Evolutionary conservation across 2,329 filamentous ascomycete species (phyloP).

Genomic region (Clonostachys chloroleuca): DNA sequence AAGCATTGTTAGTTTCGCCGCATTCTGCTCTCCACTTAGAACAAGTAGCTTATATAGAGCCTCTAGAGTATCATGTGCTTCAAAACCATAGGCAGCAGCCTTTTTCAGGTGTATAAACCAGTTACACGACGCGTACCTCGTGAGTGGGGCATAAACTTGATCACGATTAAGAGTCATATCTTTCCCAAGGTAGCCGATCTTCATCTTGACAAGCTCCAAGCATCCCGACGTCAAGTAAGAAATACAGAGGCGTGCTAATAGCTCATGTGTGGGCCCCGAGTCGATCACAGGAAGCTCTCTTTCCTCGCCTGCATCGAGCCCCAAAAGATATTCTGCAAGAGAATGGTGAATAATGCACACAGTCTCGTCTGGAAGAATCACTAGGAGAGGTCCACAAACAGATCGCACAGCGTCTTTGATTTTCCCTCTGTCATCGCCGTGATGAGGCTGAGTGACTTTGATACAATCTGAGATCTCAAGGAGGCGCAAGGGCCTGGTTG

Average conservation of each 20-base stretch:
- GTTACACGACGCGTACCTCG: background rate
- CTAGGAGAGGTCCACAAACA: constrained; percentile 35
- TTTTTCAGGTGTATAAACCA: background rate
- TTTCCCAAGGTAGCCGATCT: no score
- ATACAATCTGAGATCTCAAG: constrained; percentile 31
- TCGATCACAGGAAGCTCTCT: background rate
- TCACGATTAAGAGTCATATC: no score
- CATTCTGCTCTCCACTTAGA: no score
- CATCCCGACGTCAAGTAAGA: background rate
- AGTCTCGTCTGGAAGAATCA: constrained; percentile 37
- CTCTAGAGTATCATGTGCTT: no score
- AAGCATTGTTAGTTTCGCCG: no score
- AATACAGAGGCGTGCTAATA: background rate
- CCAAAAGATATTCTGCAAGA: constrained; percentile 37
- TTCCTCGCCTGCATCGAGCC: background rate
- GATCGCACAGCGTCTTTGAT: constrained; percentile 29
- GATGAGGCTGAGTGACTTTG: constrained; percentile 1
- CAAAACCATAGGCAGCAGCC: background rate
- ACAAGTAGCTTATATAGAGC: no score
- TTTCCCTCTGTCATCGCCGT: constrained; percentile 9
- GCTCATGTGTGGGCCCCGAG: background rate
- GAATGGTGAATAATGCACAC: constrained; percentile 40
- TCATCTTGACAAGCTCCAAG: background rate
- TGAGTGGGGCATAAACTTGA: background rate
- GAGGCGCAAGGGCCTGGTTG: constrained; percentile 31